Conservation (phyloP, 2,329 filamentous ascomycete genomes). For the Dendrostoma leiphaemia region DNA sequence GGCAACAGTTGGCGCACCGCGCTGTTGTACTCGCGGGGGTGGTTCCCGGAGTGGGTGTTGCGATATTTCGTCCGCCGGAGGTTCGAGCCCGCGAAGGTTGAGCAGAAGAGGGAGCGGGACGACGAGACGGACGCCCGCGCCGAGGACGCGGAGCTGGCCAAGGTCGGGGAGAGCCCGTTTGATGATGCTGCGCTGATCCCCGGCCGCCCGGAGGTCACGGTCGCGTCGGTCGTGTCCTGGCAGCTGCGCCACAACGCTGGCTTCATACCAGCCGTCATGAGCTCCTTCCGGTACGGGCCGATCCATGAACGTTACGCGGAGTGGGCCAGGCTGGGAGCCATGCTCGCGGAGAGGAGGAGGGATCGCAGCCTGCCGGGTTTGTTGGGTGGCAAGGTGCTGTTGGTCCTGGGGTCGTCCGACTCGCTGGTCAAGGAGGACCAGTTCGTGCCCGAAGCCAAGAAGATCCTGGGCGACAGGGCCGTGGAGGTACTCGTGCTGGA, state of each 20-base stretch:
- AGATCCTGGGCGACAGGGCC: slow-evolving; percentile 54
- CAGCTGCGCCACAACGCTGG: slow-evolving; percentile 66
- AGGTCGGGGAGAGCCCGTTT: slow-evolving; percentile 31
- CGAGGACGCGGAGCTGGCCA: slow-evolving; percentile 13
- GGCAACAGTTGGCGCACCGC: slow-evolving; percentile 46
- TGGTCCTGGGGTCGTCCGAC: slow-evolving; percentile 67
- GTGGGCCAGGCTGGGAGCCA: slow-evolving; percentile 57
- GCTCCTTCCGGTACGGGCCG: slow-evolving; percentile 67
- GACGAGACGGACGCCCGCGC: slow-evolving; percentile 32
- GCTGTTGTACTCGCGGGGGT: slow-evolving; percentile 59
- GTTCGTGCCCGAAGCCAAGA: slow-evolving; percentile 57
- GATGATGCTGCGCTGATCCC: slow-evolving; percentile 51
- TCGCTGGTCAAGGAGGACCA: slow-evolving; percentile 66
- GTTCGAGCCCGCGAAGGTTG: slow-evolving; percentile 39
- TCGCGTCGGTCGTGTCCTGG: slow-evolving; percentile 65
- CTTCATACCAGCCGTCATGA: slow-evolving; percentile 69
- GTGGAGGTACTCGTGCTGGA: slow-evolving; percentile 56
- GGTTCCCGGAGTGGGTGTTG: slow-evolving; percentile 59
- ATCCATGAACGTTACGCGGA: slow-evolving; percentile 62
- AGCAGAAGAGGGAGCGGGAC: slow-evolving; percentile 34
- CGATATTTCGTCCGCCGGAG: slow-evolving; percentile 50
- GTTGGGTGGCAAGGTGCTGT: slow-evolving; percentile 50
- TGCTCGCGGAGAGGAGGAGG: slow-evolving; percentile 39
- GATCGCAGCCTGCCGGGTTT: slow-evolving; percentile 34
- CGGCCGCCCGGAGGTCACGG: slow-evolving; percentile 49